Conservation (phyloP, 192 early-diverging fungal genomes). For the Coemansia sp. region DNA sequence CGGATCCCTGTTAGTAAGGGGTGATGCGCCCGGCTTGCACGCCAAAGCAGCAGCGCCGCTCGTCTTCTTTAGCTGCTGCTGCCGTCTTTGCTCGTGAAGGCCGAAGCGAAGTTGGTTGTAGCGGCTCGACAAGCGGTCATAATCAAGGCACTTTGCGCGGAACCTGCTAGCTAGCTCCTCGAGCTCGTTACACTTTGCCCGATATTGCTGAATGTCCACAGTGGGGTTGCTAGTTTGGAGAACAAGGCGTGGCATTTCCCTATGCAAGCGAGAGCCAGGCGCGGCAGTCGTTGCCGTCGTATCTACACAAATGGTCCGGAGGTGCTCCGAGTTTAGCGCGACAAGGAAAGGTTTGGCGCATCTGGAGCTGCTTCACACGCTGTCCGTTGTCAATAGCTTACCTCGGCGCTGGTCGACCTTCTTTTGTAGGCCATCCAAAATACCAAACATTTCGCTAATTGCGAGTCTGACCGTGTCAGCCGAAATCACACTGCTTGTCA, state of each 20-base stretch:
- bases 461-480: slow-evolving; percentile 22
- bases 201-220: slow-evolving; percentile 18
- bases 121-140: slow-evolving; percentile 19
- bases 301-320: background rate
- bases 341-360: background rate
- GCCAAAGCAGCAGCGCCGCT: background rate
- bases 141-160: slow-evolving; percentile 33
- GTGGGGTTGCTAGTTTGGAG: slow-evolving; percentile 2
- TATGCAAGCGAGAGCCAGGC: background rate
- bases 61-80: background rate
- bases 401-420: slow-evolving; percentile 9
- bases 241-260: slow-evolving; percentile 3
- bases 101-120: slow-evolving; percentile 14
- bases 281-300: background rate
- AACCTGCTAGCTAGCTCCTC: slow-evolving; percentile 22
- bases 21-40: background rate
- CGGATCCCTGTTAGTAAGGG: background rate
- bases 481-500: slow-evolving; percentile 13
- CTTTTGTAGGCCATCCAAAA: slow-evolving; percentile 24
- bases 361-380: background rate
- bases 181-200: slow-evolving; percentile 37
- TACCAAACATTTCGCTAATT: slow-evolving; percentile 28
- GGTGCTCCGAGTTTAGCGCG: background rate
- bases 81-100: background rate
- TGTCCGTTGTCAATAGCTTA: background rate